A percentile compares a stretch with the other conserved stretches of the same genome.
phyloP scores from a whole-genome alignment of 139 green algal species.

The Trebouxia sp. region DNA sequence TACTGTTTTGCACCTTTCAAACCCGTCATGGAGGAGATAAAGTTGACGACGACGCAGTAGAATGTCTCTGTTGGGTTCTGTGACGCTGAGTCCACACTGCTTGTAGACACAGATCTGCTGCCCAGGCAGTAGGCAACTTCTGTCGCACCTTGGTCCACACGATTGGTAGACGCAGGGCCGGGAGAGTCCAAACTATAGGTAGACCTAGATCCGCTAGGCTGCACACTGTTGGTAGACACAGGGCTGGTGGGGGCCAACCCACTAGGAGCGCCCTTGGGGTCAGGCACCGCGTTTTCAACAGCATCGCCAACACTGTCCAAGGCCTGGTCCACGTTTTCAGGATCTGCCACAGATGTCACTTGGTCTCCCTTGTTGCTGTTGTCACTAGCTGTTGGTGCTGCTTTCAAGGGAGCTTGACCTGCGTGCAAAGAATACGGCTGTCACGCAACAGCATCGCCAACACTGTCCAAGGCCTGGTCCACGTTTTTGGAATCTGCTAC shows the following conservation, averaged over 20 bases:
- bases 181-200: too few species aligned
- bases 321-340: not conserved
- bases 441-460: slow-evolving; percentile 10
- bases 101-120: too few species aligned
- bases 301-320: slow-evolving; percentile 6
- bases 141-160: too few species aligned
- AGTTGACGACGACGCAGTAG: too few species aligned
- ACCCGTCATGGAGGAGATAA: too few species aligned
- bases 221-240: too few species aligned
- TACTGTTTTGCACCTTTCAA: too few species aligned
- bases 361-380: not conserved
- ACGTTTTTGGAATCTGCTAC: not conserved
- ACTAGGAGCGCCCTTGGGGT: not conserved
- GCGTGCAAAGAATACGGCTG: not conserved
- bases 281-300: slow-evolving; percentile 12
- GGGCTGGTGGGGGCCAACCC: not conserved
- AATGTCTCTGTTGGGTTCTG: too few species aligned
- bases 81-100: too few species aligned
- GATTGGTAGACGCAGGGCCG: too few species aligned
- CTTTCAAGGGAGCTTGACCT: not conserved
- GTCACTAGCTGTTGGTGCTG: not conserved
- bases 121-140: too few species aligned
- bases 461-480: not conserved
- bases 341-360: not conserved
- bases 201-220: too few species aligned